Percentiles rank a stretch among this genome's conserved stretches.
phyloP scores from a whole-genome alignment of 108 stramenopile species.

The Skeletonema marinoi region DNA sequence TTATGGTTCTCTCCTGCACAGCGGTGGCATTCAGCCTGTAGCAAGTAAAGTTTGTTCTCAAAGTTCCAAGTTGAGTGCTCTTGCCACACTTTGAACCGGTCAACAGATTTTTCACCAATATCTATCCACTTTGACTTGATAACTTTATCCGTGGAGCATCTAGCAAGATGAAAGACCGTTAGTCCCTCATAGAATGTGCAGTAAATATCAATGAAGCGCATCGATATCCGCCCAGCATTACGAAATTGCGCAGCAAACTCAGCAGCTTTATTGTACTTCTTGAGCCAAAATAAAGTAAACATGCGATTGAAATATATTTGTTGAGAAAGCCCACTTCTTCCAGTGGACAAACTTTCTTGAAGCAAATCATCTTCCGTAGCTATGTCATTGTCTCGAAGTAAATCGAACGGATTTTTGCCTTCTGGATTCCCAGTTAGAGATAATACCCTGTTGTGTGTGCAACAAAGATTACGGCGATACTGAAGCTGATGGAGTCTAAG shows the following conservation, averaged over 20 bases:
- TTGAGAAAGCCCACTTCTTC: neutral
- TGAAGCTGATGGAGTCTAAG: neutral
- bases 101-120: neutral
- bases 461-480: neutral
- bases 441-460: neutral
- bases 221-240: neutral
- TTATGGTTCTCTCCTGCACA: neutral
- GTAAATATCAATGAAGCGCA: conserved; percentile 7
- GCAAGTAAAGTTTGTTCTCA: conserved; percentile 8
- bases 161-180: conserved; percentile 6
- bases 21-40: neutral
- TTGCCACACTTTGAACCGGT: neutral
- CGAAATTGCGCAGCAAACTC: neutral
- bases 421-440: neutral
- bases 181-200: conserved; percentile 9
- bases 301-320: neutral
- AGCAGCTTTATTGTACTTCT: neutral
- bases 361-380: neutral
- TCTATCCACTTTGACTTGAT: neutral
- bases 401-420: neutral
- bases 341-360: neutral
- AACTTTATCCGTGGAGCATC: neutral
- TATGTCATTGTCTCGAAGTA: neutral
- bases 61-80: conserved; percentile 13
- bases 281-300: neutral